Evolutionary conservation across 495 filamentous ascomycete genomes (phyloP).

Genomic region (Penicillium canescens): DNA sequence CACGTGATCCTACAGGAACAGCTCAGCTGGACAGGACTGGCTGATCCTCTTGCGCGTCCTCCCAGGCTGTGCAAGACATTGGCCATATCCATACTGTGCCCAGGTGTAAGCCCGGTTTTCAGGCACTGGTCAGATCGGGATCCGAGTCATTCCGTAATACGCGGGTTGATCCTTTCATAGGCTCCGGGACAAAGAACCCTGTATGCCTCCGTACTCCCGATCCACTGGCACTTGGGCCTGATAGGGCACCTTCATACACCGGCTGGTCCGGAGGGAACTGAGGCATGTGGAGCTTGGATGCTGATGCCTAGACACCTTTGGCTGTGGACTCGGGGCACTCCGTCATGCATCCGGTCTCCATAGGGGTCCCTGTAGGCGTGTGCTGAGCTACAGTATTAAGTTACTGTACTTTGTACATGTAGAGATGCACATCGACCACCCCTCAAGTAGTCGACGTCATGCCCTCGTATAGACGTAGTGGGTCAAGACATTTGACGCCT

Average conservation of each 20-base stretch:
- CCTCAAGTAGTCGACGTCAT: constrained; percentile 32
- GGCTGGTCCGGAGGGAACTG: constrained; percentile 25
- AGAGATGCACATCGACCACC: not conserved
- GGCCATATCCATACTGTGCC: not conserved
- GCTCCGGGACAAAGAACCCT: constrained; percentile 21
- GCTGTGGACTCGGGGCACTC: not conserved
- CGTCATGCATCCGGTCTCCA: not conserved
- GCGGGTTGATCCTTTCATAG: constrained; percentile 22
- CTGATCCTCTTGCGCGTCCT: not conserved
- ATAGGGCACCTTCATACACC: constrained; percentile 8
- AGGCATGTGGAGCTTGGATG: constrained; percentile 18
- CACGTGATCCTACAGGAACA: not conserved
- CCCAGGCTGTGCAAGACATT: constrained; percentile 3
- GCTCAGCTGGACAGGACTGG: too few relatives aligned
- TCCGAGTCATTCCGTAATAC: constrained; percentile 31
- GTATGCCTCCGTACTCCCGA: constrained; percentile 19
- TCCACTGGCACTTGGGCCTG: constrained; percentile 9
- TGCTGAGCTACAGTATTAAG: too few relatives aligned
- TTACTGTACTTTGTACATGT: too few relatives aligned
- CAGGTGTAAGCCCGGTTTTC: not conserved
- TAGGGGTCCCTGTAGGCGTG: too few relatives aligned
- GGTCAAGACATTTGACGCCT: constrained; percentile 20
- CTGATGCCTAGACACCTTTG: constrained; percentile 6
- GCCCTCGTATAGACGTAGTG: constrained; percentile 24
- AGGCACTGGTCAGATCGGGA: constrained; percentile 6